Base-by-base conservation (phyloP, 148 eudicot genomes). In the Chenopodium suecicum region DNA sequence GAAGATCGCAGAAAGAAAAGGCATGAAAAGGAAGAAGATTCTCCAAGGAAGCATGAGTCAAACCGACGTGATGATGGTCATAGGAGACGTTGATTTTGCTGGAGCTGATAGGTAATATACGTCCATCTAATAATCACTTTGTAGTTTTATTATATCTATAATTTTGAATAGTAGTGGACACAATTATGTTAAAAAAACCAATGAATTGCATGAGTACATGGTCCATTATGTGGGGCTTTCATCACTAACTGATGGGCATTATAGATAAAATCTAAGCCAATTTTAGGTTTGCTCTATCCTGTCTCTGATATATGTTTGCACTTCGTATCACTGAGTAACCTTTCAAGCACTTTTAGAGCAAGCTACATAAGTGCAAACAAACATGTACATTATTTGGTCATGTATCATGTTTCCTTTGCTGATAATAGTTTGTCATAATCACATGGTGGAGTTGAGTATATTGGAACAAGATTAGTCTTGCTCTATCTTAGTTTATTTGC, bases 21-120 rank as follows among this genome's bases (percentile, higher is more conserved):
- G 76, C 80, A 80, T 50, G 91, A 87, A 50, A 85, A 86, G 81
- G 88, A 80, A 25, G 82, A 85, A 66, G 88, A 85, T 80, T 81
- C 91, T 68, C 85, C 87, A 34, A 89, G 90, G 88, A 90, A 91
- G 83, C 85, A 88, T 78, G 91, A 88, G 63, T 73, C 72, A 62
- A 86, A 82, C 69, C 81, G 58, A 77, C 75, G 74, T 74, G 91
- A 86, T 69, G 88, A 88, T 70, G 80, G 83, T 75, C 87, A 85
- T 41, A 63, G 88, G 72, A 86, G 89, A 74, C 87, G 77, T 16
- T 81, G 60, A 73, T 41, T 41, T 41, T 41, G 44, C 44, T 73
- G 58, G 34, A 48, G 34, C 56, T 48, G 60, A 5, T 9, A 22
- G 60, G 60, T 19, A 47, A 25, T 73, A 32, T 47, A 48, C 9